These are phyloP conservation scores for Paraphoma chrysanthemicola DNA, from an alignment of 2,329 filamentous ascomycete species.

Conservation along the genomic window DNA sequence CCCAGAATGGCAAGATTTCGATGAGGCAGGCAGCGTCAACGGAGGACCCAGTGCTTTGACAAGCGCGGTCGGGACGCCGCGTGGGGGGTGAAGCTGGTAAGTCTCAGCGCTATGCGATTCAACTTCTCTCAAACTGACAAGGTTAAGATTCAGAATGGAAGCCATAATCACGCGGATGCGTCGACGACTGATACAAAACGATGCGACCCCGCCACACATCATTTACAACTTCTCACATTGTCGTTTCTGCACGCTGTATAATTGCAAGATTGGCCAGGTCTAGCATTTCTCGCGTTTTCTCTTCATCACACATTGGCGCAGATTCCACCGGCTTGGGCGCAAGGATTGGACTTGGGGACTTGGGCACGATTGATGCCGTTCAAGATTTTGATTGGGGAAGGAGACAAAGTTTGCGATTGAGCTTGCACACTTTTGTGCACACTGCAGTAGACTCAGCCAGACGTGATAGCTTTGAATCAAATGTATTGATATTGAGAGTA, in stretches of 20 bases:
- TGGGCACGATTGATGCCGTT: neutral
- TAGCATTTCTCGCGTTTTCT: neutral
- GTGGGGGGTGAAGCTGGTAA: slow-evolving; percentile 23
- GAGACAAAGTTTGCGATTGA: neutral
- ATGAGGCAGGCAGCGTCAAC: slow-evolving; percentile 57
- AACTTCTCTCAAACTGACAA: neutral
- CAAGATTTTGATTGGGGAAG: neutral
- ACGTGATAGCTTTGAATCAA: neutral
- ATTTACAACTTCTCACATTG: slow-evolving; percentile 25
- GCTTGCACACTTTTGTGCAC: neutral
- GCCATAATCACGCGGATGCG: neutral
- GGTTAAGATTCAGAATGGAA: neutral
- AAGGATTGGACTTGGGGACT: neutral
- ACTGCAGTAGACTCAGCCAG: neutral
- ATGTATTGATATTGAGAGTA: neutral
- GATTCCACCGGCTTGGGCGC: neutral
- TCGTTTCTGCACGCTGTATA: slow-evolving; percentile 25
- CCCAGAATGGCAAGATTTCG: slow-evolving; percentile 65
- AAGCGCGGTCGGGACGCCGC: slow-evolving; percentile 41
- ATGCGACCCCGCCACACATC: neutral
- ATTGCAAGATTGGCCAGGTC: slow-evolving; percentile 15
- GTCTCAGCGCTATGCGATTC: neutral
- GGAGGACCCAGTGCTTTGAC: slow-evolving; percentile 52
- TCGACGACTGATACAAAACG: neutral
- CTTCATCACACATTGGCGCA: neutral